Base-by-base conservation (phyloP, 345 rosid species). In the Erucastrum elatum region DNA sequence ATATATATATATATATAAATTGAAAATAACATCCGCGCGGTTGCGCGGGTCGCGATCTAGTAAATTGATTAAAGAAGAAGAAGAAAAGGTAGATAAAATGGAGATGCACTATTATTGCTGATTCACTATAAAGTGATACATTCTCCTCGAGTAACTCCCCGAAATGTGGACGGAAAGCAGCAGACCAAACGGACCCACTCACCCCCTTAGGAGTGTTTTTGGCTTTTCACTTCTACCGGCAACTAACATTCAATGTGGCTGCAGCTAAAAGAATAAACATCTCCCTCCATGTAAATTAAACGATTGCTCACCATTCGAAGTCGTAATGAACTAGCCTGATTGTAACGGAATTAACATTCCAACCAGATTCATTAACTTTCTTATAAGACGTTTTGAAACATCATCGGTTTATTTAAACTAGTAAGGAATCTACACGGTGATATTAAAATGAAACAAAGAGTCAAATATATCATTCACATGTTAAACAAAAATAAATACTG, bases 121-220 rank as follows among this genome's bases (percentile, higher is more conserved):
- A 72, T 66, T 66, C 68, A 66, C 6, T 31, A 77, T 12, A 70
- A 78, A 72, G 72, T 65, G 67, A 71, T 66, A 56, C 82, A 72
- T 72, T 78, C 77, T 78, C 82, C 72, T 78, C 77, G 77, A 78
- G 68, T 30, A 71, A 71, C 81, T 78, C 77, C 61, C 72, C 76
- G 16, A 72, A 78, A 72, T 66, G 21, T 78, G 82, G 81, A 78
- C 62, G 59, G 66, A 55, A 69, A 70, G 76, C 37, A 78, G 66
- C 51, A 41, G 62, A 78, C 77, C 55, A 65, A 9, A 37, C n/a
- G 33, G 77, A 12, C 73, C 77, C 73, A 78, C 72, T 58, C 21
- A 2, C 25, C 13, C 6, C n/a, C 15, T 6, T 56, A 64, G 33
- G 75, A 65, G 61, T 64, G 27, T 0, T 64, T 70, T 37, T 71